Evolutionary conservation across 352 stramenopile genomes (phyloP).

Genomic region (Globisporangium splendens): DNA sequence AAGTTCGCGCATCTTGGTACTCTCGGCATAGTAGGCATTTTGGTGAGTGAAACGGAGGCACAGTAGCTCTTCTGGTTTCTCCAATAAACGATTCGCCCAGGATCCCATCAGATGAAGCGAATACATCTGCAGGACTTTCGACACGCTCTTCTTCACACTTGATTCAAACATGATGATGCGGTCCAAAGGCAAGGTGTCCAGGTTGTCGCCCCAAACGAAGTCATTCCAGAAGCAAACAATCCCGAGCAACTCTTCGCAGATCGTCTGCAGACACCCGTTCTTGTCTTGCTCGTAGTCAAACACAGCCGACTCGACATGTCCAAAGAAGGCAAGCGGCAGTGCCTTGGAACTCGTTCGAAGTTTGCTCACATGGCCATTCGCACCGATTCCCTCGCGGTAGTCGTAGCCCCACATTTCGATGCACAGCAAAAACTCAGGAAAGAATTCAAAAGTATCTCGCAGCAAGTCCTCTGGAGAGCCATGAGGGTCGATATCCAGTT

Average conservation of each 20-base stretch:
- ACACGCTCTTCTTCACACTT: slow-evolving; percentile 52
- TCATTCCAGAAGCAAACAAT: slow-evolving; percentile 79
- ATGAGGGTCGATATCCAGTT: slow-evolving; percentile 50
- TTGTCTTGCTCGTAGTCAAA: slow-evolving; percentile 69
- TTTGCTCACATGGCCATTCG: slow-evolving; percentile 19
- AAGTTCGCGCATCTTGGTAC: slow-evolving; percentile 20
- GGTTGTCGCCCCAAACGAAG: slow-evolving; percentile 66
- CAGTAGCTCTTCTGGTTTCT: slow-evolving; percentile 38
- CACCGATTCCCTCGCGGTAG: slow-evolving; percentile 35
- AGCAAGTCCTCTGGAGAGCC: slow-evolving; percentile 45
- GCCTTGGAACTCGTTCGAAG: slow-evolving; percentile 6
- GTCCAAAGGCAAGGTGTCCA: slow-evolving; percentile 40
- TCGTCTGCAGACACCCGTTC: slow-evolving; percentile 51
- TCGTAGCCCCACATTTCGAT: slow-evolving; percentile 78
- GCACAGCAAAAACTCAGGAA: slow-evolving; percentile 65
- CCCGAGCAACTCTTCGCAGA: slow-evolving; percentile 71
- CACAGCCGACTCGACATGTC: slow-evolving; percentile 29
- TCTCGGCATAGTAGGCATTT: slow-evolving; percentile 72
- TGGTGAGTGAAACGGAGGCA: slow-evolving; percentile 62
- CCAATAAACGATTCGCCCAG: slow-evolving; percentile 45
- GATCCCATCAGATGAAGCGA: slow-evolving; percentile 51
- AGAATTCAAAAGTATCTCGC: slow-evolving; percentile 74
- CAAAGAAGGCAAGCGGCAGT: slow-evolving; percentile 46
- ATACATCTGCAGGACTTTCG: slow-evolving; percentile 61
- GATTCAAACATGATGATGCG: slow-evolving; percentile 58